These are phyloP conservation scores for Ajuga chamaepitys DNA, from an alignment of 257 asterid genomes.

Conservation along the genomic window DNA sequence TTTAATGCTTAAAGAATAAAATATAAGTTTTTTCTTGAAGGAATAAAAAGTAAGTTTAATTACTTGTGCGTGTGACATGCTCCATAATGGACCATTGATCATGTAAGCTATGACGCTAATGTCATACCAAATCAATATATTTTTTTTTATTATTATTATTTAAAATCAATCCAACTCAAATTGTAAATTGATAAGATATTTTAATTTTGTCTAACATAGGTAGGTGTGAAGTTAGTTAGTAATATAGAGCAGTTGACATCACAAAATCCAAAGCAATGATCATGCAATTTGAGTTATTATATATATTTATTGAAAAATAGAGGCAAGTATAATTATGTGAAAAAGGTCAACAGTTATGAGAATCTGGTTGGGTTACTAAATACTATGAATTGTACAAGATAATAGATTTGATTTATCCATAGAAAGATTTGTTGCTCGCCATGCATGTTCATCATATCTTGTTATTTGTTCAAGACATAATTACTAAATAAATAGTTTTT, in stretches of 20 bases:
- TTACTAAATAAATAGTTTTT: not conserved
- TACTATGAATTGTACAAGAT: constrained; percentile 19
- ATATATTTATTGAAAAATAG: not conserved
- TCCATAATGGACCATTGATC: no score
- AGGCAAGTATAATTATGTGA: not conserved
- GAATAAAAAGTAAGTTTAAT: no score
- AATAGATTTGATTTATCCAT: not conserved
- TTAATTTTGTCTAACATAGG: not conserved
- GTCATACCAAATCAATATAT: not conserved
- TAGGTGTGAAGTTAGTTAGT: not conserved
- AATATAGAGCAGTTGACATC: not conserved
- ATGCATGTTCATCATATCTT: constrained; percentile 3
- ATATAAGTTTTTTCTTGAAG: no score
- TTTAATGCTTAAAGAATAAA: no score
- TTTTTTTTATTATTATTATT: no score
- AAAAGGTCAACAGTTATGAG: constrained; percentile 23
- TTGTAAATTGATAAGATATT: no score
- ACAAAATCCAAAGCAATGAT: not conserved
- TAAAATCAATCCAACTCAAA: no score
- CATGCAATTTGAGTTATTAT: not conserved
- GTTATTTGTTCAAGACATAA: not conserved
- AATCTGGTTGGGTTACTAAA: constrained; percentile 24
- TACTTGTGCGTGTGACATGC: no score
- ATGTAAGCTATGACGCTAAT: constrained; percentile 1
- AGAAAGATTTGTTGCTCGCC: constrained; percentile 31